Evolutionary conservation across 2,329 filamentous ascomycete species (phyloP).

Genomic region (Rutstroemia sp.): DNA sequence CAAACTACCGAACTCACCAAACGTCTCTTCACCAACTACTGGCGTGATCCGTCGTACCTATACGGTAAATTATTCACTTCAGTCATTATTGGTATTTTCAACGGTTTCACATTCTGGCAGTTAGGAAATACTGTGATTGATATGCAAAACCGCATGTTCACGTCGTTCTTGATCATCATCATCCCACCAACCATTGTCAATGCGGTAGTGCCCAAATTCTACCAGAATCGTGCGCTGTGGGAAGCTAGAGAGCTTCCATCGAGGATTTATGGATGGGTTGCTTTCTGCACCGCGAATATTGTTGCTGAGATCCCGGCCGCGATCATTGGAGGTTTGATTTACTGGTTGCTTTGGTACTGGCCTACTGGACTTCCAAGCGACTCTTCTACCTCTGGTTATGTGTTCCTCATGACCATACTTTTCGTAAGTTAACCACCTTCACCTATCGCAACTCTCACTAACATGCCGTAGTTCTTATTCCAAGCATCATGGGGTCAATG

Average conservation of each 20-base stretch:
- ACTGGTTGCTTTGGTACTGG: constrained; percentile 73
- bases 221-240: constrained; percentile 64
- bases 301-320: constrained; percentile 66
- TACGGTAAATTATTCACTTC: constrained; percentile 70
- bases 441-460: neutral
- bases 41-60: constrained; percentile 68
- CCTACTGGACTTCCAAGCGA: constrained; percentile 62
- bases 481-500: constrained; percentile 67
- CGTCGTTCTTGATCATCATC: constrained; percentile 56
- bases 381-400: constrained; percentile 60
- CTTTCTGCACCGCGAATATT: constrained; percentile 67
- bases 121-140: constrained; percentile 57
- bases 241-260: constrained; percentile 65
- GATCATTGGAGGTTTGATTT: constrained; percentile 56
- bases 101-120: constrained; percentile 71
- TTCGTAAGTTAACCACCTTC: constrained; percentile 36
- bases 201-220: constrained; percentile 70
- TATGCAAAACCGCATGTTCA: constrained; percentile 75
- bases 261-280: constrained; percentile 70
- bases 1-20: constrained; percentile 63
- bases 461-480: constrained; percentile 3
- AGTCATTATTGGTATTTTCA: constrained; percentile 68
- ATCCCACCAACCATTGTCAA: constrained; percentile 64
- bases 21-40: constrained; percentile 65
- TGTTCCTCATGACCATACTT: constrained; percentile 70